Conservation (phyloP, 371 early-diverging fungal genomes). For the Fennellomyces sp. region DNA sequence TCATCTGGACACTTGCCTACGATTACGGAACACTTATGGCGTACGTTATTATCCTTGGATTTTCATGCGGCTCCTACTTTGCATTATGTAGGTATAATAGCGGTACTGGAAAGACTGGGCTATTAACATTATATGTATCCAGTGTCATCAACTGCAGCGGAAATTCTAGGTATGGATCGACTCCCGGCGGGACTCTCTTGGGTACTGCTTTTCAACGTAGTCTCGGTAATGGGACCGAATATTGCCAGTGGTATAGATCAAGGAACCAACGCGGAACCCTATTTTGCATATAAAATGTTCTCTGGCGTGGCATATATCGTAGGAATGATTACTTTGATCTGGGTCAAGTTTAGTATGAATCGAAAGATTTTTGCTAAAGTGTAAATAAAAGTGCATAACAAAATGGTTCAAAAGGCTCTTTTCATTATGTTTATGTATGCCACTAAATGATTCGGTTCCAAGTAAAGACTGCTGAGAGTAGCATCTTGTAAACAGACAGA, state of each 20-base stretch:
- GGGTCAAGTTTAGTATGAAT: conserved; percentile 4
- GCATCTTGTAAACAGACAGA: no score
- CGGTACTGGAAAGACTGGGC: no score
- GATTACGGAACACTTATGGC: conserved; percentile 41
- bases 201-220: conserved; percentile 27
- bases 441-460: no score
- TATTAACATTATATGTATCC: background rate
- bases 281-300: conserved; percentile 35
- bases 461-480: no score
- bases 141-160: conserved; percentile 39
- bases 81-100: conserved; percentile 25
- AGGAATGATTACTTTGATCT: conserved; percentile 14
- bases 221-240: conserved; percentile 35
- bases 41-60: conserved; percentile 43
- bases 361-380: conserved; percentile 9
- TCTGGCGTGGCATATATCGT: conserved; percentile 32
- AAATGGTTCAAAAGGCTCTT: no score
- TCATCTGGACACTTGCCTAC: conserved; percentile 57
- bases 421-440: no score
- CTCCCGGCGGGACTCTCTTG: conserved; percentile 41
- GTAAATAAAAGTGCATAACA: no score
- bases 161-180: conserved; percentile 35
- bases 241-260: conserved; percentile 41
- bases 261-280: conserved; percentile 20
- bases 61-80: conserved; percentile 44